A percentile compares a stretch with the other conserved stretches of the same genome.
These are phyloP conservation scores for Phytophthora citricola DNA, from an alignment of 352 stramenopile species.

Conservation along the genomic window DNA sequence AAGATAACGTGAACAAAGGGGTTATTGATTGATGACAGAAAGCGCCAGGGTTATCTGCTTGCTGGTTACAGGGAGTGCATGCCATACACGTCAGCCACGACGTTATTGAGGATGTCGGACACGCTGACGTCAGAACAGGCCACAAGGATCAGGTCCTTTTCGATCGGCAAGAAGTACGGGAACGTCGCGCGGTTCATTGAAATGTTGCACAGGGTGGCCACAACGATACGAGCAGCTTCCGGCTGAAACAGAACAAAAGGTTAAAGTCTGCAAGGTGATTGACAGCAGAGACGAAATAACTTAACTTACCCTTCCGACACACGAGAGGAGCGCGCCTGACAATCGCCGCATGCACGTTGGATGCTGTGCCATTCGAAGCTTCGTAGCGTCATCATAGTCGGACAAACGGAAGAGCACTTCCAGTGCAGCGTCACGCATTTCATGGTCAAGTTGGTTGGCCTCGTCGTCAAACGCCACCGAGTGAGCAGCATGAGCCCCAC, in stretches of 20 bases:
- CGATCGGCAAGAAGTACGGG: slow-evolving; percentile 79
- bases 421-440: slow-evolving; percentile 77
- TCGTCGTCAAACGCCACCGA: slow-evolving; percentile 44
- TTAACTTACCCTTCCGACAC: slow-evolving; percentile 66
- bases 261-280: slow-evolving; percentile 3
- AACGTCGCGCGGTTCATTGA: slow-evolving; percentile 83
- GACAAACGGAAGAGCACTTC: slow-evolving; percentile 81
- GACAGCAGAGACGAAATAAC: background rate
- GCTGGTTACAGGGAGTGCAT: slow-evolving; percentile 77
- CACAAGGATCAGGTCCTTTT: slow-evolving; percentile 77
- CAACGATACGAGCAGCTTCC: slow-evolving; percentile 75
- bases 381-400: slow-evolving; percentile 62
- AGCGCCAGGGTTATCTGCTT: slow-evolving; percentile 2
- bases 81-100: slow-evolving; percentile 81
- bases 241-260: slow-evolving; percentile 44
- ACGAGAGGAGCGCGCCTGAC: slow-evolving; percentile 64
- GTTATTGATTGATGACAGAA: slow-evolving; percentile 9
- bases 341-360: slow-evolving; percentile 68
- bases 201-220: slow-evolving; percentile 75
- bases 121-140: slow-evolving; percentile 81
- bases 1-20: slow-evolving; percentile 15
- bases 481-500: slow-evolving; percentile 31
- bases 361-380: slow-evolving; percentile 75
- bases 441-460: slow-evolving; percentile 65
- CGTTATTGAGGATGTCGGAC: slow-evolving; percentile 81